phyloP scores from a whole-genome alignment of 202 grass and related monocot species.

The Panicum hallii region DNA sequence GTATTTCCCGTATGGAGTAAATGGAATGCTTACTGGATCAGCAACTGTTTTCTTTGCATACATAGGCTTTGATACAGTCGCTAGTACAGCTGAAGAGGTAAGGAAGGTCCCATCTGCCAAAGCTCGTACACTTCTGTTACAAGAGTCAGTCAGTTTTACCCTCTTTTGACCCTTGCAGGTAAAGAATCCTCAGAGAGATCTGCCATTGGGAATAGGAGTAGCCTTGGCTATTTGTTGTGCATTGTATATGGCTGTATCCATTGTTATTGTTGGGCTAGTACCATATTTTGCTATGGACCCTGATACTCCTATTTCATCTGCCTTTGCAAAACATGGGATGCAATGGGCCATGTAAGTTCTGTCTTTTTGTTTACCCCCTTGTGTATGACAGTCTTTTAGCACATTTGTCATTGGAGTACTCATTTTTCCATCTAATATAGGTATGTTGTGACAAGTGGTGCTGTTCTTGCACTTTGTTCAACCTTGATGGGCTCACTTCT shows the following conservation, averaged over 20 bases:
- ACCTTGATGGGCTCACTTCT: conserved; percentile 97
- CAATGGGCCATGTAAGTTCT: conserved; percentile 87
- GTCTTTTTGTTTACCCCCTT: conserved; percentile 25
- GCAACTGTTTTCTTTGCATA: conserved; percentile 99
- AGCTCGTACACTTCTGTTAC: not conserved
- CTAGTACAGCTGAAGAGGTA: conserved; percentile 98
- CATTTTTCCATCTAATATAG: conserved; percentile 53
- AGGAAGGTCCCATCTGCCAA: conserved; percentile 28
- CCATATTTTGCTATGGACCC: conserved; percentile 97
- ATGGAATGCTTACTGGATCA: conserved; percentile 94
- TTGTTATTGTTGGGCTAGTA: conserved; percentile 94
- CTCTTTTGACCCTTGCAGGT: conserved; percentile 60
- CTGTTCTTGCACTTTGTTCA: conserved; percentile 97
- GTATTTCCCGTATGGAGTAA: conserved; percentile 92
- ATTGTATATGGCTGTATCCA: conserved; percentile 93
- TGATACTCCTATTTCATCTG: conserved; percentile 98
- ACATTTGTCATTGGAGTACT: conserved; percentile 18
- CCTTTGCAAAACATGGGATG: conserved; percentile 89
- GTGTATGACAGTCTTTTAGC: not conserved
- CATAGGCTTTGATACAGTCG: conserved; percentile 95
- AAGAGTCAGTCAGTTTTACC: conserved; percentile 16
- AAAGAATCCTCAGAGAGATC: conserved; percentile 94
- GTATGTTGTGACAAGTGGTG: conserved; percentile 92
- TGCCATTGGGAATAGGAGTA: conserved; percentile 86
- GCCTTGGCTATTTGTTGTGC: conserved; percentile 82